phyloP scores from a whole-genome alignment of 805 yeast species.

The Scheffersomyces ergatensis region DNA sequence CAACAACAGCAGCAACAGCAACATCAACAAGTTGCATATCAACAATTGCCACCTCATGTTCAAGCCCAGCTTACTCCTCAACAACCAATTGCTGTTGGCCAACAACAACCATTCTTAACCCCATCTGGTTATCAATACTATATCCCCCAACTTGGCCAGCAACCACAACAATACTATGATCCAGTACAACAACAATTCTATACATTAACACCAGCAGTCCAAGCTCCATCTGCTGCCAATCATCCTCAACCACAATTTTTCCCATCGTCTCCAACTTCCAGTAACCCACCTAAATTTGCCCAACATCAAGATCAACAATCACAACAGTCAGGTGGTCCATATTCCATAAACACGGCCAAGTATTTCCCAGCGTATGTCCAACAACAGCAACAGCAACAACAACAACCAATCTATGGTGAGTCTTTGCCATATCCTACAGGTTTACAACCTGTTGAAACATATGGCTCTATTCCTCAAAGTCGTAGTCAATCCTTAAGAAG shows the following conservation, averaged over 20 bases:
- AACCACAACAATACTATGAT: slow-evolving; percentile 41
- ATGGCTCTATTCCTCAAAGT: not conserved
- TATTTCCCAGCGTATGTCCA: not conserved
- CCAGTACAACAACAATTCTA: slow-evolving; percentile 44
- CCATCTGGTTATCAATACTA: slow-evolving; percentile 12
- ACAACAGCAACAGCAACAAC: not conserved
- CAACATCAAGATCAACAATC: slow-evolving; percentile 13
- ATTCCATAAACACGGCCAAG: not conserved
- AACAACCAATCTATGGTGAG: not conserved
- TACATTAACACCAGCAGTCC: slow-evolving; percentile 35
- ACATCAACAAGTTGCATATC: slow-evolving; percentile 3
- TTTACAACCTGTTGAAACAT: not conserved
- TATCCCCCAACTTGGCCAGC: slow-evolving; percentile 17
- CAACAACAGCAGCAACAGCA: slow-evolving; percentile 5
- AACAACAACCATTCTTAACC: slow-evolving; percentile 9
- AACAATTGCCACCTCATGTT: slow-evolving; percentile 3
- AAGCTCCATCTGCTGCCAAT: slow-evolving; percentile 16
- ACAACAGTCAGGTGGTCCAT: slow-evolving; percentile 9
- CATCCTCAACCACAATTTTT: slow-evolving; percentile 37
- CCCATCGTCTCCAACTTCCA: slow-evolving; percentile 27
- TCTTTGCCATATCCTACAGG: not conserved
- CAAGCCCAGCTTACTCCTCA: not conserved
- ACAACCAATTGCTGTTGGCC: slow-evolving; percentile 1
- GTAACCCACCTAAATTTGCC: slow-evolving; percentile 9
- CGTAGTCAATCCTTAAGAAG: not conserved